phyloP scores from a whole-genome alignment of 2,329 filamentous ascomycete genomes.

The Alternaria burnsii region DNA sequence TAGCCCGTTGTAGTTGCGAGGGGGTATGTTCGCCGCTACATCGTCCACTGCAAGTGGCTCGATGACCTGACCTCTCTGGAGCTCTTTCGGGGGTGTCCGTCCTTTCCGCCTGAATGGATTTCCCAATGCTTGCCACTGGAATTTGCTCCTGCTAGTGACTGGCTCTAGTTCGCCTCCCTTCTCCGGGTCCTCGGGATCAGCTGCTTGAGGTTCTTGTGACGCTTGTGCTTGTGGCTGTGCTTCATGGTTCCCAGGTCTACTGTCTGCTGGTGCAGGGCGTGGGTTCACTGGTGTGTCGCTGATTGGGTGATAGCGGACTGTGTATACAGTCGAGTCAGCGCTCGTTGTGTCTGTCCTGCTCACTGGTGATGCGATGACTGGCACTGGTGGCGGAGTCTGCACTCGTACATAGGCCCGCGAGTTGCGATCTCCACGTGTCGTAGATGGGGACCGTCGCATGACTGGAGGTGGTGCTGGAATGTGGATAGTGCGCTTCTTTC shows the following conservation, averaged over 20 bases:
- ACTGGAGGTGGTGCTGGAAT: constrained; percentile 44
- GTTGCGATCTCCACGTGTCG: constrained; percentile 31
- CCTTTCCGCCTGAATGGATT: constrained; percentile 68
- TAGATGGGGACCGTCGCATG: constrained; percentile 39
- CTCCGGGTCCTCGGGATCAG: constrained; percentile 39
- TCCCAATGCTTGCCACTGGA: constrained; percentile 60
- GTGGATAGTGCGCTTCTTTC: constrained; percentile 44
- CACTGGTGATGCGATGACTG: constrained; percentile 62
- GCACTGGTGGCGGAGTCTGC: constrained; percentile 52
- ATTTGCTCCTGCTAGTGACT: constrained; percentile 33
- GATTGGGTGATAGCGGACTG: constrained; percentile 68
- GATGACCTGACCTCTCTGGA: constrained; percentile 64
- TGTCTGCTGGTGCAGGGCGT: constrained; percentile 27
- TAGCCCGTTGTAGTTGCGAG: constrained; percentile 55
- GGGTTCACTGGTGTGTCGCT: constrained; percentile 49
- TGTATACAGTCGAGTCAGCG: constrained; percentile 70
- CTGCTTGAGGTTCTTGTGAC: constrained; percentile 19
- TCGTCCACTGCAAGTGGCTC: constrained; percentile 52
- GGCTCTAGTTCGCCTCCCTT: constrained; percentile 35
- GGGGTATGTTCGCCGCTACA: constrained; percentile 46
- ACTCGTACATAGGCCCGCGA: constrained; percentile 43
- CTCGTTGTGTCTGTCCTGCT: constrained; percentile 69
- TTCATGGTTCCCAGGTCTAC: constrained; percentile 18
- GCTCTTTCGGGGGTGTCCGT: constrained; percentile 66
- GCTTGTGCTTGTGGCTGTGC: constrained; percentile 13